phyloP scores from a whole-genome alignment of 164 flowering plant genomes.

The Vitis cinerea region DNA sequence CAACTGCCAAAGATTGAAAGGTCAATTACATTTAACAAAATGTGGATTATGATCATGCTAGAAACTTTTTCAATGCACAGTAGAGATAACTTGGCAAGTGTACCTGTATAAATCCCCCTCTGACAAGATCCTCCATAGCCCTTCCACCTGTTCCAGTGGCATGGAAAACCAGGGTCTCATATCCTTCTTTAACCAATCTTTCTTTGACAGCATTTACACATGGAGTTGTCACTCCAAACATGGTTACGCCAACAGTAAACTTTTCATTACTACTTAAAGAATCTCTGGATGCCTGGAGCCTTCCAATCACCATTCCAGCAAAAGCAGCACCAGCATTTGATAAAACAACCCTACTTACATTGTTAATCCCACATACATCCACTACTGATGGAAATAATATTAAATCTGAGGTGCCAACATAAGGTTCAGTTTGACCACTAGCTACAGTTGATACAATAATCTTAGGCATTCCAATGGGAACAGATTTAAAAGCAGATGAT shows the following conservation, averaged over 20 bases:
- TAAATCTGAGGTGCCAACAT: conserved; percentile 84
- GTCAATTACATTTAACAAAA: background rate
- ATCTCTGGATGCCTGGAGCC: conserved; percentile 25
- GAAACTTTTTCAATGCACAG: background rate
- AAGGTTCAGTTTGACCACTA: conserved; percentile 80
- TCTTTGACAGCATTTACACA: conserved; percentile 84
- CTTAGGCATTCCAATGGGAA: conserved; percentile 87
- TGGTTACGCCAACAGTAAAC: conserved; percentile 79
- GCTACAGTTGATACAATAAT: conserved; percentile 87
- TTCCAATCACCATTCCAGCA: conserved; percentile 85
- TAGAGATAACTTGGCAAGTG: background rate
- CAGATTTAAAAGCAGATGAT: conserved; percentile 65
- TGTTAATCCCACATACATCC: conserved; percentile 86
- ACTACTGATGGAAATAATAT: conserved; percentile 87
- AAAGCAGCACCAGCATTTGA: conserved; percentile 90
- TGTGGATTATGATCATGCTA: background rate
- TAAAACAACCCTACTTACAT: conserved; percentile 63
- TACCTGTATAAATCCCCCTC: conserved; percentile 87
- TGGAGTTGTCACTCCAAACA: conserved; percentile 99
- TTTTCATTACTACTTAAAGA: conserved; percentile 24
- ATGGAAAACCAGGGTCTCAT: conserved; percentile 84
- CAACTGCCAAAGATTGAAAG: background rate
- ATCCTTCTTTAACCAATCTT: conserved; percentile 70
- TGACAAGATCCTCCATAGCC: conserved; percentile 91
- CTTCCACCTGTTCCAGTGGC: conserved; percentile 98